A percentile compares a stretch with the other conserved stretches of the same genome.
These are phyloP conservation scores for Kodamaea sp. DNA, from an alignment of 1,139 yeast genomes.

Conservation along the genomic window DNA sequence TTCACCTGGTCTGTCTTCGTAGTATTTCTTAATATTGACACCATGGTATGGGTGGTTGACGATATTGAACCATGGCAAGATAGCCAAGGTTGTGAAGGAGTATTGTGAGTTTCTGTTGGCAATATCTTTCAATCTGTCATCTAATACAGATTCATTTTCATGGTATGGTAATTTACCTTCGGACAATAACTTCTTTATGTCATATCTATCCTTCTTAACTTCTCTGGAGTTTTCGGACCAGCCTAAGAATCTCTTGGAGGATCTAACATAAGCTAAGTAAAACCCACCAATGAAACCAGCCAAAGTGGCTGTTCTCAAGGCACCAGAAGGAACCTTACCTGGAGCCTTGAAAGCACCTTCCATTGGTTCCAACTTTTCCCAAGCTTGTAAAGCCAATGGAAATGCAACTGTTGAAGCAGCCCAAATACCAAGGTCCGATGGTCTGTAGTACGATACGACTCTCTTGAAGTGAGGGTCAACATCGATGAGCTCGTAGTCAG, in stretches of 20 bases:
- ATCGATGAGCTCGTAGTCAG: constrained; percentile 60
- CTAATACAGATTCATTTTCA: constrained; percentile 55
- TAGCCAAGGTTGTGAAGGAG: constrained; percentile 57
- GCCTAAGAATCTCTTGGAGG: constrained; percentile 76
- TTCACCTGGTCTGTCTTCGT: constrained; percentile 59
- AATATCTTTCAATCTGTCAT: constrained; percentile 70
- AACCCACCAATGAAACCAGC: constrained; percentile 74
- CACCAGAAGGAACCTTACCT: constrained; percentile 50
- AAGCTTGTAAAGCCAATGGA: constrained; percentile 57
- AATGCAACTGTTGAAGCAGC: constrained; percentile 61
- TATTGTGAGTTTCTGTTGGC: constrained; percentile 80
- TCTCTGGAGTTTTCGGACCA: constrained; percentile 71
- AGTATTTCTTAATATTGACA: constrained; percentile 64
- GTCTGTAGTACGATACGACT: constrained; percentile 71
- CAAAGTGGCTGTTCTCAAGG: constrained; percentile 56
- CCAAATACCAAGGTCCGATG: constrained; percentile 63
- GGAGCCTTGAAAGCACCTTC: constrained; percentile 58
- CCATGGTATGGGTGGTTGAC: constrained; percentile 85
- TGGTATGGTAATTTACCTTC: constrained; percentile 66
- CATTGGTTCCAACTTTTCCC: constrained; percentile 63
- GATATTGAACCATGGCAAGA: constrained; percentile 81
- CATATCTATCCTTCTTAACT: constrained; percentile 69
- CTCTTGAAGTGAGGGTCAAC: constrained; percentile 73
- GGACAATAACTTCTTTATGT: constrained; percentile 64
- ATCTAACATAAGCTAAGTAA: constrained; percentile 59